Evolutionary conservation across 2,329 filamentous ascomycete species (phyloP), one percentile per base, ranked within the genome.

Genomic region (Sporothrix globosa): DNA sequence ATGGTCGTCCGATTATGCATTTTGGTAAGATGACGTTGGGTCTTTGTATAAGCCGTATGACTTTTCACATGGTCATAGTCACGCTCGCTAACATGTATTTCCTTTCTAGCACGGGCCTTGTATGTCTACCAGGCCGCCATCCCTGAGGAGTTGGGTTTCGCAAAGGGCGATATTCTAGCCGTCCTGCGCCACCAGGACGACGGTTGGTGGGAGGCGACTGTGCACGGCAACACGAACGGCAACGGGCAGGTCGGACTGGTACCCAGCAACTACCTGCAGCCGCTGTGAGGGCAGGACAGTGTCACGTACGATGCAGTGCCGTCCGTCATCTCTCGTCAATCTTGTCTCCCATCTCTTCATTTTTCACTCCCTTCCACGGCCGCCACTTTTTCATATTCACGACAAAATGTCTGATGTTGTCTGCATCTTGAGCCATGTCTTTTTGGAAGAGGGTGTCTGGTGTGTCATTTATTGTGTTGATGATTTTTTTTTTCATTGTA

Each of bases 121-220:
- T 99, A 98, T 80, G 89, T 92, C 83, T 99, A 99, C 80, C 89
- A 91, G 77, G 93, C 96, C 2, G 95, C 93, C 27, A 99, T 99
- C 71, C 93, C 95, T 0, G 96, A 98, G 78, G 96, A 99, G 81
- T 83, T 99, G 24, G 91, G 91, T 17, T 99, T 99, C 80, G 85
- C 86, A 61, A 99, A 99, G 82, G 94, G 94, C 63, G 96, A 99
- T 77, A 89, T 95, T 71, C 84, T 99, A 17, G 93, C 95, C 2
- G 90, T 99, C 17, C 83, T 97, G 61, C 87, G 94, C 72, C 88
- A 97, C 76, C 96, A 99, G 81, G 96, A 99, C 78, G 96, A 99
- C 78, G 96, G 96, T 24, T 99, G 96, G 96, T 99, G 96, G 96
- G 96, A 99, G 82, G 96, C 96, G 14, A 95, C 97, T 80, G 88